Conservation (phyloP, 1,284 basidiomycete species). For the Xanthoconium separans region DNA sequence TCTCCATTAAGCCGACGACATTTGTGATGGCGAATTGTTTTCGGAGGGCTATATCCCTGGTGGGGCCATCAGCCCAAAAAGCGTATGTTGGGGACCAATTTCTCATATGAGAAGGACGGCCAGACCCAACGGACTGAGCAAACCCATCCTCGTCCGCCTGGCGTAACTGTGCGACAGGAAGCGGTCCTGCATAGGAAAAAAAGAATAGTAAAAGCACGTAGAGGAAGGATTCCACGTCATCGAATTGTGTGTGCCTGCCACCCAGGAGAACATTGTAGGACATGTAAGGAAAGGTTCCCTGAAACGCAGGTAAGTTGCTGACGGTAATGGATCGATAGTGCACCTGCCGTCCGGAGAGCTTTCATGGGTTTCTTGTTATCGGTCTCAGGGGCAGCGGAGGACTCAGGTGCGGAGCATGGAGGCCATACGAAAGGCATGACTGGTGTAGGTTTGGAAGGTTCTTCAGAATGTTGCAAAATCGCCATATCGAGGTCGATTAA, state of each 20-base stretch:
- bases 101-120: not conserved
- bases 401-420: not conserved
- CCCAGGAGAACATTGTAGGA: not conserved
- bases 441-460: not conserved
- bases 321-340: not conserved
- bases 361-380: not conserved
- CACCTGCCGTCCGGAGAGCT: not conserved
- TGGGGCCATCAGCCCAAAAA: not conserved
- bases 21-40: not conserved
- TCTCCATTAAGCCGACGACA: not conserved
- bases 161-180: not conserved
- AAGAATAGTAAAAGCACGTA: constrained; percentile 4
- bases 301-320: not conserved
- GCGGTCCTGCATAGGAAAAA: constrained; percentile 2
- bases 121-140: not conserved
- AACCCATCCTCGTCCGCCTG: not conserved
- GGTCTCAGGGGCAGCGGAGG: not conserved
- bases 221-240: constrained; percentile 2
- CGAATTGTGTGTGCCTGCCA: not conserved
- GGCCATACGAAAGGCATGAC: not conserved
- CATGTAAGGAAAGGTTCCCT: not conserved
- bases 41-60: not conserved
- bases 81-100: not conserved
- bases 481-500: constrained; percentile 18
- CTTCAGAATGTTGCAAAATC: not conserved